Evolutionary conservation across 306 rosid genomes (phyloP).

Genomic region (barrel medic (Medicago truncatula)): MtrunA17r5.0-ANR NC_053045.1:38494501-38495000

Average conservation of each 20-base stretch:
- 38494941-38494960: too few relatives aligned
- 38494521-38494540: too few relatives aligned
- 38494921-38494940: too few relatives aligned
- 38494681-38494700: conserved; percentile 75
- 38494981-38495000: too few relatives aligned
- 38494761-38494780: conserved; percentile 76
- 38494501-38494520: too few relatives aligned
- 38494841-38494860: conserved; percentile 77
- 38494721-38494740: conserved; percentile 90
- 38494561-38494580: too few relatives aligned
- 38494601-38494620: conserved; percentile 63
- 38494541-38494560: too few relatives aligned
- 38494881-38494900: conserved; percentile 82
- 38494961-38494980: too few relatives aligned
- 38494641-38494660: conserved; percentile 91
- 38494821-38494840: conserved; percentile 55
- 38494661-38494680: conserved; percentile 76
- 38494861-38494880: conserved; percentile 78
- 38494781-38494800: conserved; percentile 70
- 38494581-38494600: too few relatives aligned
- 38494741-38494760: conserved; percentile 85
- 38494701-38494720: conserved; percentile 95
- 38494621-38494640: conserved; percentile 80
- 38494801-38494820: conserved; percentile 77
- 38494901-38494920: too few relatives aligned